These are phyloP conservation scores for Discostella stelligeroides DNA, from an alignment of 108 stramenopile genomes.

Conservation along the genomic window DNA sequence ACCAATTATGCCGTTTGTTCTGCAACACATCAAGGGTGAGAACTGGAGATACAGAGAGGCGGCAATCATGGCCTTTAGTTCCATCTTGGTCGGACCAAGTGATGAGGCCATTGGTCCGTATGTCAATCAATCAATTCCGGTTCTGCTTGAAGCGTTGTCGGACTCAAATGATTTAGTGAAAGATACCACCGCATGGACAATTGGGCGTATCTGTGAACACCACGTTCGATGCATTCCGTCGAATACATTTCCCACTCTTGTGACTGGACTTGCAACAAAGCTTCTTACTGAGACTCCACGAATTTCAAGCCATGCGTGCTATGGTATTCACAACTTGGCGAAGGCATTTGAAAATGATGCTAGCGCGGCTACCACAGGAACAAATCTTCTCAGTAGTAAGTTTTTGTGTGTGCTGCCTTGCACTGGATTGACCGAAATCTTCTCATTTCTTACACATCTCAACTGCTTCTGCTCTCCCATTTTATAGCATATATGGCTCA, in stretches of 20 bases:
- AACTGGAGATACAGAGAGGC: slow-evolving; percentile 94
- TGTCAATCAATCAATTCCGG: slow-evolving; percentile 87
- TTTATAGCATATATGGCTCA: slow-evolving; percentile 69
- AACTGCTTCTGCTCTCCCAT: not conserved
- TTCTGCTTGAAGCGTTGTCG: slow-evolving; percentile 73
- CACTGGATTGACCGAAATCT: no score
- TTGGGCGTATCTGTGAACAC: slow-evolving; percentile 89
- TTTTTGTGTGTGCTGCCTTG: not conserved
- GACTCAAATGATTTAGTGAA: slow-evolving; percentile 86
- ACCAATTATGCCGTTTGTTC: slow-evolving; percentile 89
- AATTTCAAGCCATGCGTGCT: slow-evolving; percentile 88
- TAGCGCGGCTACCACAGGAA: slow-evolving; percentile 53
- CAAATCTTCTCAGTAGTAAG: slow-evolving; percentile 68
- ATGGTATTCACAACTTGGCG: slow-evolving; percentile 92
- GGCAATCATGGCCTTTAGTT: slow-evolving; percentile 92
- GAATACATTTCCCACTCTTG: slow-evolving; percentile 78
- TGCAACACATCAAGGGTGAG: slow-evolving; percentile 78
- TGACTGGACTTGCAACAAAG: slow-evolving; percentile 74
- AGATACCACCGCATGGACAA: slow-evolving; percentile 91
- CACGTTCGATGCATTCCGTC: slow-evolving; percentile 81
- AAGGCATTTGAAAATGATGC: slow-evolving; percentile 72
- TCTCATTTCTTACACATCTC: not conserved
- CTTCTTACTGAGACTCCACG: slow-evolving; percentile 73
- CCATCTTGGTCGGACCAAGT: slow-evolving; percentile 87
- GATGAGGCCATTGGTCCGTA: slow-evolving; percentile 72